Percentiles rank a stretch among this genome's conserved stretches.
Conservation (phyloP, 2,329 filamentous ascomycete species). For the Onygenales sp. region DNA sequence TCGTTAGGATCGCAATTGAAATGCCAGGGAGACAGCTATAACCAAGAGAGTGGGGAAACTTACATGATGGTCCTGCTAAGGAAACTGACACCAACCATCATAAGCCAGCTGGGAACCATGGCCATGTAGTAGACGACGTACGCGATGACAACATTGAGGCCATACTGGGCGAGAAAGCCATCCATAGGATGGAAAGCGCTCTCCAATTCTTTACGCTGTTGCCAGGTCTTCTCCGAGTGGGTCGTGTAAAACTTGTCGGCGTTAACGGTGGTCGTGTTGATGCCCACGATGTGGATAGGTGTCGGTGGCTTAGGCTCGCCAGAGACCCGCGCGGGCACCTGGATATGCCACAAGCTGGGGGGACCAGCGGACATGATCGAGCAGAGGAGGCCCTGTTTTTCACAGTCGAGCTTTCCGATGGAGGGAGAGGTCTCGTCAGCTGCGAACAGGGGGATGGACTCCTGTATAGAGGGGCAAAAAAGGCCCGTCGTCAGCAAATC, state of each 20-base stretch:
- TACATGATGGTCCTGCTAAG: constrained; percentile 53
- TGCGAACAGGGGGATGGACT: constrained; percentile 45
- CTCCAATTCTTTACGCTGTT: constrained; percentile 44
- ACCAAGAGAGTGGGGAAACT: constrained; percentile 20
- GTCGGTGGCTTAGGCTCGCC: constrained; percentile 46
- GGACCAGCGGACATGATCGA: constrained; percentile 49
- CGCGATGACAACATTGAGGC: constrained; percentile 45
- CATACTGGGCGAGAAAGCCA: constrained; percentile 44
- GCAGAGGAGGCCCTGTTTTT: constrained; percentile 49
- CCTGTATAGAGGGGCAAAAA: constrained; percentile 23
- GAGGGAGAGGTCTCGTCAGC: constrained; percentile 46
- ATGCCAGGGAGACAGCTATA: not conserved
- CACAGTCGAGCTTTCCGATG: constrained; percentile 51
- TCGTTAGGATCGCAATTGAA: constrained; percentile 1
- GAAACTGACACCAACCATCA: constrained; percentile 56
- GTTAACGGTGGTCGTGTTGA: constrained; percentile 51
- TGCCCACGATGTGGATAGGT: constrained; percentile 42
- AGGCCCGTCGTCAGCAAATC: not conserved
- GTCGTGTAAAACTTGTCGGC: constrained; percentile 48
- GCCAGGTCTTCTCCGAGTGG: constrained; percentile 47
- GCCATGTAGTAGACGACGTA: constrained; percentile 49
- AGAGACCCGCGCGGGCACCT: constrained; percentile 41
- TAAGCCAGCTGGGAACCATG: constrained; percentile 53
- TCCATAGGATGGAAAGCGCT: constrained; percentile 54
- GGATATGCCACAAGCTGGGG: constrained; percentile 49